A percentile compares a stretch with the other conserved stretches of the same genome.
Conservation (phyloP, 148 eudicot species). For the Cornus kousa region DNA sequence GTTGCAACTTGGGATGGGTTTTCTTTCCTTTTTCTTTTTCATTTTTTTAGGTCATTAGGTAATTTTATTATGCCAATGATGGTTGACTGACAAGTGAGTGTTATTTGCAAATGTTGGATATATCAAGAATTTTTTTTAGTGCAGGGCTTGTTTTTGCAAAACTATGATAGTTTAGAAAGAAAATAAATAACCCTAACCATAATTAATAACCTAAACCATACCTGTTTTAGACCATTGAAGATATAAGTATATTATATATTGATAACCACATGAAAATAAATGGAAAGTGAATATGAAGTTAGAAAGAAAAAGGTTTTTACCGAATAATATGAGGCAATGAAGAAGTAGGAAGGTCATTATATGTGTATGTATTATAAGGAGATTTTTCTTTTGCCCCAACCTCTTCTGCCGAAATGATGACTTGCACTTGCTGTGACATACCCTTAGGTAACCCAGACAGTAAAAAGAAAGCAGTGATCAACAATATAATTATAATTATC, state of each 20-base stretch:
- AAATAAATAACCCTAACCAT: too few species aligned
- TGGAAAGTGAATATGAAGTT: conserved; percentile 1
- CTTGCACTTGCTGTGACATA: conserved; percentile 57
- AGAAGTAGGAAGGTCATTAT: conserved; percentile 48
- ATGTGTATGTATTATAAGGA: conserved; percentile 57
- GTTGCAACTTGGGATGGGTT: too few species aligned
- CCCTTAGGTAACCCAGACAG: conserved; percentile 35
- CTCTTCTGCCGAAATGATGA: conserved; percentile 68
- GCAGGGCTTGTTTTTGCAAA: too few species aligned
- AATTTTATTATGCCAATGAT: too few species aligned
- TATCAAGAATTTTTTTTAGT: too few species aligned
- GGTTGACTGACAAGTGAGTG: too few species aligned
- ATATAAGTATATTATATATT: neutral
- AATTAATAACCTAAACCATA: neutral
- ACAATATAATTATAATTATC: neutral
- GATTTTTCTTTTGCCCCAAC: conserved; percentile 69
- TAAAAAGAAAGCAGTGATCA: conserved; percentile 2
- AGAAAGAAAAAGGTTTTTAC: conserved; percentile 27
- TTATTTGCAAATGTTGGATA: too few species aligned
- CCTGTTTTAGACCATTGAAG: neutral
- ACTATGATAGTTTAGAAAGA: too few species aligned
- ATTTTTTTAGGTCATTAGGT: too few species aligned
- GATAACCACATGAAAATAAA: neutral
- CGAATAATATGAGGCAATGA: conserved; percentile 52
- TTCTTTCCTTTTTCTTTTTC: too few species aligned